phyloP scores from a whole-genome alignment of 371 early-diverging fungal genomes.

The Choanephora cucurbitarum region DNA sequence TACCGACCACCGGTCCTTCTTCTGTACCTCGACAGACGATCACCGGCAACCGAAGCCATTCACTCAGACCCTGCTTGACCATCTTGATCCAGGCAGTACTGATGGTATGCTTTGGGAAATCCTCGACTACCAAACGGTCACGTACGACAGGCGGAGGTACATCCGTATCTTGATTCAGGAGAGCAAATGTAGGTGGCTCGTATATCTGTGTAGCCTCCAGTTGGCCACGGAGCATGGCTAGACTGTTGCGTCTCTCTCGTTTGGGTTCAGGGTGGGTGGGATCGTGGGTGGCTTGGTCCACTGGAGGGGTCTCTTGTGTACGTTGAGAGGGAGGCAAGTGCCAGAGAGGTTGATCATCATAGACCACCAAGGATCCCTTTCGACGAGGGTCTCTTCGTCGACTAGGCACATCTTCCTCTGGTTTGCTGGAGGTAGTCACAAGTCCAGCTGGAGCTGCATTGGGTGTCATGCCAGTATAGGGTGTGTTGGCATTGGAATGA shows the following conservation, averaged over 20 bases:
- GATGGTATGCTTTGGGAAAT: constrained; percentile 63
- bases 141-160: constrained; percentile 68
- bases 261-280: too few species aligned
- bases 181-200: constrained; percentile 55
- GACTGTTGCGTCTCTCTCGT: constrained; percentile 28
- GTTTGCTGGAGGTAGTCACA: constrained; percentile 15
- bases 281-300: too few species aligned
- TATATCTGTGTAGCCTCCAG: constrained; percentile 54
- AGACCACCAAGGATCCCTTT: constrained; percentile 63
- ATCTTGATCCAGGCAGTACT: constrained; percentile 76
- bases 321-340: constrained; percentile 29
- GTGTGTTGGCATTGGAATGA: constrained; percentile 36
- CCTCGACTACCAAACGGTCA: constrained; percentile 65
- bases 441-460: neutral
- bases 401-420: constrained; percentile 27
- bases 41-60: constrained; percentile 70
- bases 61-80: constrained; percentile 69
- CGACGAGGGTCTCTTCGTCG: constrained; percentile 45
- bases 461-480: neutral
- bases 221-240: constrained; percentile 27
- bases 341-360: constrained; percentile 58
- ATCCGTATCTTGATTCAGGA: constrained; percentile 54
- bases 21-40: constrained; percentile 69
- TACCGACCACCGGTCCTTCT: constrained; percentile 38
- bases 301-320: too few species aligned